Conservation (phyloP, 2,329 filamentous ascomycete species). For the Fusarium palustre region DNA sequence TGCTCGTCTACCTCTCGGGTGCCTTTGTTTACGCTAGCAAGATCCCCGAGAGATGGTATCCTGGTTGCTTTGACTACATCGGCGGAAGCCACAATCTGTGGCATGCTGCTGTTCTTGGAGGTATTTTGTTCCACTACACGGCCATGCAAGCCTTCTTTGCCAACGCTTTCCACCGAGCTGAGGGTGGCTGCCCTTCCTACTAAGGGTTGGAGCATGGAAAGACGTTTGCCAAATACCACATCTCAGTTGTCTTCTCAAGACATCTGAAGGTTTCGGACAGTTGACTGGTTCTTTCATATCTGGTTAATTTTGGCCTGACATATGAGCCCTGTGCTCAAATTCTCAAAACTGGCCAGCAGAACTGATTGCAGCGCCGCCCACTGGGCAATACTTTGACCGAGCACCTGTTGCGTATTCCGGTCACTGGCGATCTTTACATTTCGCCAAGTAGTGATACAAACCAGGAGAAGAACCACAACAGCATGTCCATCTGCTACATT, state of each 20-base stretch:
- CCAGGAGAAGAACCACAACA: neutral
- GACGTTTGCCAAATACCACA: neutral
- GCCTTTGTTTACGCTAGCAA: slow-evolving; percentile 92
- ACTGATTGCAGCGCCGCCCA: neutral
- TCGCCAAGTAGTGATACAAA: neutral
- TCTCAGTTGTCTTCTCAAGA: neutral
- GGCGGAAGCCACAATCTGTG: slow-evolving; percentile 97
- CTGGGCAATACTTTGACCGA: neutral
- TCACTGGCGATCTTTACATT: neutral
- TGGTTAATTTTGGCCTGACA: neutral
- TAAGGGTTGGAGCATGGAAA: slow-evolving; percentile 46
- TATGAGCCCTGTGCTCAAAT: neutral
- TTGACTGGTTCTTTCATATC: neutral
- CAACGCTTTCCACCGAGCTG: slow-evolving; percentile 76
- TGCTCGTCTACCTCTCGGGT: slow-evolving; percentile 86
- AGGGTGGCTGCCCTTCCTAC: slow-evolving; percentile 68
- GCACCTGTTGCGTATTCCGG: neutral
- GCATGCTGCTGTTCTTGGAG: slow-evolving; percentile 93
- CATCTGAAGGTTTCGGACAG: neutral
- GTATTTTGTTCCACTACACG: slow-evolving; percentile 95
- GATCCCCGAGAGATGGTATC: slow-evolving; percentile 91
- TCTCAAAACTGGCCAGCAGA: neutral
- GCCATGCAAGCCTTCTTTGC: slow-evolving; percentile 97
- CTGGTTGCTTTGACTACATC: slow-evolving; percentile 93
- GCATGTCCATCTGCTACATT: neutral